These are phyloP conservation scores for Trifolium fragiferum DNA, from an alignment of 306 rosid genomes.

Conservation along the genomic window DNA sequence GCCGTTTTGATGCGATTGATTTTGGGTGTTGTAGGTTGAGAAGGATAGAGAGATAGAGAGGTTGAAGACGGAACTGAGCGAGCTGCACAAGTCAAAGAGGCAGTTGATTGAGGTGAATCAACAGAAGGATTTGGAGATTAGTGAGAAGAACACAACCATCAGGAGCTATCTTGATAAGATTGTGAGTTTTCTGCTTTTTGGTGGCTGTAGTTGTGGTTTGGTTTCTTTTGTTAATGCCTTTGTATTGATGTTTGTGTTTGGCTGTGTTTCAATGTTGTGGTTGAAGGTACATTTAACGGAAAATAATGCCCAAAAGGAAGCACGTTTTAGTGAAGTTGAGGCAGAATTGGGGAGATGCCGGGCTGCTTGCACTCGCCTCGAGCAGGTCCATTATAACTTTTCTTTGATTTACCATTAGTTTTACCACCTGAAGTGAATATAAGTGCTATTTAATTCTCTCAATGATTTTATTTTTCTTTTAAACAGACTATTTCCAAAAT, in stretches of 20 bases:
- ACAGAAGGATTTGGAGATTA: slow-evolving; percentile 70
- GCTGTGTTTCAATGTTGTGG: slow-evolving; percentile 33
- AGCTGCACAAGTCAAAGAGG: slow-evolving; percentile 85
- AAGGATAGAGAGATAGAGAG: slow-evolving; percentile 89
- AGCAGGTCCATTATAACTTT: slow-evolving; percentile 61
- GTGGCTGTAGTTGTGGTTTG: slow-evolving; percentile 21
- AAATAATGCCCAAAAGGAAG: slow-evolving; percentile 78
- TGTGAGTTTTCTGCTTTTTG: slow-evolving; percentile 58
- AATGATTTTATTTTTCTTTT: neutral
- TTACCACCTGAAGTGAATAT: neutral
- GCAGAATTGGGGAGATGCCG: slow-evolving; percentile 70
- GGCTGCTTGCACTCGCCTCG: slow-evolving; percentile 67
- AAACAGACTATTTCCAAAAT: slow-evolving; percentile 7
- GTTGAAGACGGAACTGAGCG: slow-evolving; percentile 68
- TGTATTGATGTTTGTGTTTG: neutral
- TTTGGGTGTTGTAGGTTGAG: slow-evolving; percentile 62
- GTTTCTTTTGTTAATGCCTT: neutral
- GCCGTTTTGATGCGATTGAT: slow-evolving; percentile 4
- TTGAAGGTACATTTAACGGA: slow-evolving; percentile 66
- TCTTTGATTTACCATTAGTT: slow-evolving; percentile 4
- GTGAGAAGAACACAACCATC: slow-evolving; percentile 76
- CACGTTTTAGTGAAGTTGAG: slow-evolving; percentile 69
- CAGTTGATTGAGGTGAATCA: slow-evolving; percentile 75
- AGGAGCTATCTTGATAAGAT: slow-evolving; percentile 89
- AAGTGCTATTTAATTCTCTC: neutral